Conservation (phyloP, 2,329 filamentous ascomycete genomes). For the Dendryphion nanum region DNA sequence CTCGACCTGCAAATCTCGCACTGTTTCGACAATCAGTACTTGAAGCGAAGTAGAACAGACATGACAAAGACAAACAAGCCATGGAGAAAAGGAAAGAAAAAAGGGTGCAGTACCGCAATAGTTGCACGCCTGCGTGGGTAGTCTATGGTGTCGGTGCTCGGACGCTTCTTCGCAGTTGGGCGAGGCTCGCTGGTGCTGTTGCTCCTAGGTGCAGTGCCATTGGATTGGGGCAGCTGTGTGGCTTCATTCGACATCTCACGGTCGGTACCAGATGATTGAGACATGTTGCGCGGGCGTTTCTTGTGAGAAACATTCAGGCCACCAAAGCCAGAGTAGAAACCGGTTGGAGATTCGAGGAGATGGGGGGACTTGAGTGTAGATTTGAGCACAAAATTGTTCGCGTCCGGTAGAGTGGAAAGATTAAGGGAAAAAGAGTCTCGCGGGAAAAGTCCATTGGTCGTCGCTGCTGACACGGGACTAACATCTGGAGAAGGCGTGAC, state of each 20-base stretch:
- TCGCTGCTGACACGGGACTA: constrained; percentile 44
- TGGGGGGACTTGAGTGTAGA: constrained; percentile 38
- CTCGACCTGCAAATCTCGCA: constrained; percentile 79
- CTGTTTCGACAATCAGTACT: constrained; percentile 47
- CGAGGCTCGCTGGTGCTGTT: constrained; percentile 26
- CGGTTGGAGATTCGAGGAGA: constrained; percentile 39
- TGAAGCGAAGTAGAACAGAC: background rate
- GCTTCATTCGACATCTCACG: constrained; percentile 39
- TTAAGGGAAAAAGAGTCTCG: constrained; percentile 42
- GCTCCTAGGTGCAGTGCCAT: constrained; percentile 29
- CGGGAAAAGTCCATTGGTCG: constrained; percentile 39
- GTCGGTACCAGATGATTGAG: constrained; percentile 42
- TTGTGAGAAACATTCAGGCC: constrained; percentile 32
- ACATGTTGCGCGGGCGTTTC: constrained; percentile 44
- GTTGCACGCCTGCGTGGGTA: constrained; percentile 43
- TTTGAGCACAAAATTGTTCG: constrained; percentile 38
- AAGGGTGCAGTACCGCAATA: constrained; percentile 36
- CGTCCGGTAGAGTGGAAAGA: constrained; percentile 38
- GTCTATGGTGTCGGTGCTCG: constrained; percentile 43
- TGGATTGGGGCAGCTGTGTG: constrained; percentile 19
- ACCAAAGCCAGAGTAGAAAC: constrained; percentile 27
- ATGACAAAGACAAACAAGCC: background rate
- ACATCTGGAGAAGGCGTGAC: constrained; percentile 43
- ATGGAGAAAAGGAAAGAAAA: background rate
- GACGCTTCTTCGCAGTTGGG: constrained; percentile 35